These are phyloP conservation scores for Tolypocladium guangdongense DNA, from an alignment of 2,329 filamentous ascomycete species.

Conservation along the genomic window DNA sequence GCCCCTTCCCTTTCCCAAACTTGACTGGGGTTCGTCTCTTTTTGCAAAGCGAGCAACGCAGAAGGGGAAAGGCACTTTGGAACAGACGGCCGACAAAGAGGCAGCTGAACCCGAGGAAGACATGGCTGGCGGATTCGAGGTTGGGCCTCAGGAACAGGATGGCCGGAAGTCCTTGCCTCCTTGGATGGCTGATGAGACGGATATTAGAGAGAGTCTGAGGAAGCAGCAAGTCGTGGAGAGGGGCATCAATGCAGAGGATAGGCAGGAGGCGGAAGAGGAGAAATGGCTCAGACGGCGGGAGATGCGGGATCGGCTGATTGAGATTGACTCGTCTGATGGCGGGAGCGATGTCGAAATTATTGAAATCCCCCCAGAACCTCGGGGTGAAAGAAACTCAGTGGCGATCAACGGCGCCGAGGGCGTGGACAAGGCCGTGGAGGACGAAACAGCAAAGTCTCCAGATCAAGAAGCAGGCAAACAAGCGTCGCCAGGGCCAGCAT, in stretches of 20 bases:
- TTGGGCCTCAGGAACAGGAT: constrained; percentile 29
- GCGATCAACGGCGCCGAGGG: constrained; percentile 6
- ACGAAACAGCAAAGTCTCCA: not conserved
- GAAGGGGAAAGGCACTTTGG: constrained; percentile 10
- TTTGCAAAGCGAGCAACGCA: constrained; percentile 32
- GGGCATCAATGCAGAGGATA: constrained; percentile 54
- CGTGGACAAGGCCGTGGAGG: not conserved
- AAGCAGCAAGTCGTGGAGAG: constrained; percentile 45
- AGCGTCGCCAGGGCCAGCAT: constrained; percentile 15
- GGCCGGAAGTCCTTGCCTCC: constrained; percentile 56
- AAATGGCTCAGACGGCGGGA: constrained; percentile 32
- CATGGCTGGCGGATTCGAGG: constrained; percentile 55
- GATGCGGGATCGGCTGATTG: constrained; percentile 41
- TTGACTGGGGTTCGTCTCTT: constrained; percentile 56
- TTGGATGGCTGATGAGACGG: constrained; percentile 57
- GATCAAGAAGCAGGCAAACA: not conserved
- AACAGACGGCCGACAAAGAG: constrained; percentile 11
- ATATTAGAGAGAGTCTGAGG: constrained; percentile 53
- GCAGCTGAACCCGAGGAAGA: constrained; percentile 32
- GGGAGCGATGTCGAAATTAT: constrained; percentile 48
- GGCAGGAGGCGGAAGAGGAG: constrained; percentile 45
- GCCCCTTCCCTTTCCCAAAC: constrained; percentile 81
- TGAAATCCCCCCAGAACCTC: constrained; percentile 30
- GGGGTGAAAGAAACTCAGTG: not conserved
- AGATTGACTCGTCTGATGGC: constrained; percentile 50